Evolutionary conservation across 1,139 yeast genomes (phyloP), one percentile per base, ranked within the genome.

Genomic region (Debaryomyces udenii): DNA sequence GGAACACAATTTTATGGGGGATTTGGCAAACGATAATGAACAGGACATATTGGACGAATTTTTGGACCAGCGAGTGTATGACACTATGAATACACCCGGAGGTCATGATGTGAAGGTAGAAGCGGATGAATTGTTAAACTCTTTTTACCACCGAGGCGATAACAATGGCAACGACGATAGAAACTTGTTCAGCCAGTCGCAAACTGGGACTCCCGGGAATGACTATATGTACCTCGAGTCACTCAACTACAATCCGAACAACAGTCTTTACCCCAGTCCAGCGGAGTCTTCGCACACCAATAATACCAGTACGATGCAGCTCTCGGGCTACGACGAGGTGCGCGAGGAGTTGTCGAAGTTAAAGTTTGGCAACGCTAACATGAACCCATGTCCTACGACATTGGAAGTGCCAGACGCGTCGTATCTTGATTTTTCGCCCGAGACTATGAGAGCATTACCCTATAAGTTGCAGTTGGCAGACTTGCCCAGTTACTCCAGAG

Each of bases 401-500:
- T 59, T 69, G 15, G 59, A 60, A 17, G 56, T 64, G 2, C 64
- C 65, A 2, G 66, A 66, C 38, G 56, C 66, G 2, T 55, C 66
- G 6, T 65, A 66, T 41, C 58, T 72, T 37, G 76, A 71, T 47
- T 68, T 72, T 44, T 65, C 73, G 1, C 57, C 61, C 1, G 61
- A 60, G 27, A 47, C 64, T n/a, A 57, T 70, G 65, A 58, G 64
- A 9, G 56, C 61, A 9, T 66, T 85, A 44, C 89, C 89, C 3
- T 86, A 80, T 61, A 67, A 74, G 40, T 56, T 91, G 44, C 64
- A 66, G 23, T 67, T 90, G 1, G 66, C 74, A 9, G 85, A 82
- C 41, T 66, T 91, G 38, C 97, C 97, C 1, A 64, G 76, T 9
- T 81, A 81, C 52, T 88, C 96, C 7, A 78, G 99, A 50, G 98